A percentile compares a stretch with the other conserved stretches of the same genome.
Conservation (phyloP, 805 yeast species). For the Zygosaccharomyces bailii region DNA sequence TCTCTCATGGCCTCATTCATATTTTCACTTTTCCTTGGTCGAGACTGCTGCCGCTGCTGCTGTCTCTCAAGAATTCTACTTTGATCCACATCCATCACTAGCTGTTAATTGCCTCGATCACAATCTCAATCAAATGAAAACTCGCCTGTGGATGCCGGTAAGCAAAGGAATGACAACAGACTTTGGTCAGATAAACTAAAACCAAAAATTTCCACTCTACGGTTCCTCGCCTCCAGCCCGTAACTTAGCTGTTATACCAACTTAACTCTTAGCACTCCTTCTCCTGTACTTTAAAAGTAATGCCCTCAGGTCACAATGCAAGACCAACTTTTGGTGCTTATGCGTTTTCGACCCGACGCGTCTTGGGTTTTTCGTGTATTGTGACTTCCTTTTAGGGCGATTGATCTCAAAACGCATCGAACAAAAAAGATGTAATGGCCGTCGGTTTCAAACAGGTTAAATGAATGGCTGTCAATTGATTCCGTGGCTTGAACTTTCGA, state of each 20-base stretch:
- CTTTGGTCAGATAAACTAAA: conserved; percentile 1
- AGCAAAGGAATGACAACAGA: conserved; percentile 11
- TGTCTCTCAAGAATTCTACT: not conserved
- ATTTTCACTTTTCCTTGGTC: conserved; percentile 8
- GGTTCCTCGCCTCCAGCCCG: conserved; percentile 8
- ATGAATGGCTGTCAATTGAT: too few relatives aligned
- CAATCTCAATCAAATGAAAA: not conserved
- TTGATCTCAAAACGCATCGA: conserved; percentile 7
- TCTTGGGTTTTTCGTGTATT: not conserved
- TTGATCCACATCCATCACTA: conserved; percentile 1
- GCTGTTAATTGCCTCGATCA: not conserved
- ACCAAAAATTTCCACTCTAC: conserved; percentile 2
- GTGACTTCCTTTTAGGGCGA: conserved; percentile 9
- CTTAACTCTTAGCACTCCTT: conserved; percentile 3
- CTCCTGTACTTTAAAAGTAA: conserved; percentile 2
- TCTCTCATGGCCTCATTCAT: conserved; percentile 16
- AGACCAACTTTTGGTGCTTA: conserved; percentile 3
- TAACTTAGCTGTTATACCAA: not conserved
- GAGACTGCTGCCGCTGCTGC: conserved; percentile 1
- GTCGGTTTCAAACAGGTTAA: not conserved
- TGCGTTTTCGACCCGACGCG: conserved; percentile 6
- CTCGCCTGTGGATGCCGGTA: conserved; percentile 3
- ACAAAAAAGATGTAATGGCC: not conserved
- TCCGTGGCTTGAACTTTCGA: too few relatives aligned
- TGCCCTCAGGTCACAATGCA: conserved; percentile 4